phyloP scores from a whole-genome alignment of 306 rosid genomes.

The Trifolium fragiferum region DNA sequence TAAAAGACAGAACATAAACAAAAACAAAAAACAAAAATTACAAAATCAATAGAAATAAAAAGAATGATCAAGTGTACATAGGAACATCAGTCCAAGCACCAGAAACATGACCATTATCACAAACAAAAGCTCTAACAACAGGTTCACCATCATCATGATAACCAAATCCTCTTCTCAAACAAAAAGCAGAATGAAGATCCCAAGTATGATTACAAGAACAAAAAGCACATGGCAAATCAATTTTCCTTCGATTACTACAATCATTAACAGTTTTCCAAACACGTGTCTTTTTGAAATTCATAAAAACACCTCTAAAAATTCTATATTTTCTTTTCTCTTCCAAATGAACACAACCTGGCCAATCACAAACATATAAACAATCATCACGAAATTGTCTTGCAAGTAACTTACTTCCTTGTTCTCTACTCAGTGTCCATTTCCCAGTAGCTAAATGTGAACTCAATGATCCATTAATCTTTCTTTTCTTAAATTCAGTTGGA shows the following conservation, averaged over 20 bases:
- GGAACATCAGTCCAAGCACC: constrained; percentile 99
- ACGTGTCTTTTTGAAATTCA: constrained; percentile 72
- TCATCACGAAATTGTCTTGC: constrained; percentile 84
- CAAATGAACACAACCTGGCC: constrained; percentile 89
- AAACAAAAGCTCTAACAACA: constrained; percentile 89
- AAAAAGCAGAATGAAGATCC: constrained; percentile 92
- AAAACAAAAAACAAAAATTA: neutral
- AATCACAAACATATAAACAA: constrained; percentile 74
- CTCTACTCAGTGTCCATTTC: constrained; percentile 76
- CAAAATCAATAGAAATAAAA: neutral
- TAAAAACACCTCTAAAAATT: constrained; percentile 85
- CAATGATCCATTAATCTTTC: constrained; percentile 52
- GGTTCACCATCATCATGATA: constrained; percentile 96
- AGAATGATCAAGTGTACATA: constrained; percentile 54
- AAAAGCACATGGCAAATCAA: constrained; percentile 76
- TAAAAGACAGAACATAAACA: neutral
- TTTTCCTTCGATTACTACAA: constrained; percentile 61
- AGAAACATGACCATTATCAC: constrained; percentile 94
- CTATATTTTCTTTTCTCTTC: constrained; percentile 85
- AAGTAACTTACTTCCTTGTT: constrained; percentile 81
- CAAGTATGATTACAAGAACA: constrained; percentile 72
- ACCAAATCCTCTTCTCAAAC: constrained; percentile 74
- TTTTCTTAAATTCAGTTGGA: constrained; percentile 43
- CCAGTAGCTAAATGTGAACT: constrained; percentile 83
- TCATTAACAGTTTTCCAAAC: constrained; percentile 89